Percentiles rank a stretch among this genome's conserved stretches.
phyloP scores from a whole-genome alignment of 805 yeast genomes.

The Lipomyces mesembrius region DNA sequence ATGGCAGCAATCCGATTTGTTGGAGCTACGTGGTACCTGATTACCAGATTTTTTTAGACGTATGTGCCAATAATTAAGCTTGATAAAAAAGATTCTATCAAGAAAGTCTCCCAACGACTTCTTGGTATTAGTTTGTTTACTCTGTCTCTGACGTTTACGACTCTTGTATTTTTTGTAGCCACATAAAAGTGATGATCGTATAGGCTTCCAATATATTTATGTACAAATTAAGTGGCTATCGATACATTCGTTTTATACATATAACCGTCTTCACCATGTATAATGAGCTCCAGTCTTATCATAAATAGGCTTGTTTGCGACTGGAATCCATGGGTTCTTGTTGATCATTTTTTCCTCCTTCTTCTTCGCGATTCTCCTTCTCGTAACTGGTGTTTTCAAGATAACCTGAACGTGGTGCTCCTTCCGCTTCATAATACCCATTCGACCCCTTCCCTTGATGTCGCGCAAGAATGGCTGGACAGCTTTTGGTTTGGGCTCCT shows the following conservation, averaged over 20 bases:
- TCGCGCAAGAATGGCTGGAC: slow-evolving; percentile 70
- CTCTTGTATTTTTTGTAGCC: background rate
- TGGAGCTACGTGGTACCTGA: slow-evolving; percentile 70
- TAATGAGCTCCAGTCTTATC: slow-evolving; percentile 44
- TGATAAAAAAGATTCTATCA: too few species aligned
- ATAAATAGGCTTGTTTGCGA: slow-evolving; percentile 49
- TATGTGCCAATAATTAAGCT: background rate
- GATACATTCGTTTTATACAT: background rate
- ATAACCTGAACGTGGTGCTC: slow-evolving; percentile 81
- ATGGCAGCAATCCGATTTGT: slow-evolving; percentile 81
- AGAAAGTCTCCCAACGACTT: background rate
- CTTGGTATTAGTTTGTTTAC: slow-evolving; percentile 1
- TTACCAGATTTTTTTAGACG: slow-evolving; percentile 43
- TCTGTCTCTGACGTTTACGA: background rate
- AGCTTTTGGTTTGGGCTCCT: slow-evolving; percentile 61
- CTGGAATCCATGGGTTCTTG: slow-evolving; percentile 57
- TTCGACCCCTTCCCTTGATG: slow-evolving; percentile 87
- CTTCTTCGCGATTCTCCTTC: slow-evolving; percentile 64
- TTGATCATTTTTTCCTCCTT: slow-evolving; percentile 53
- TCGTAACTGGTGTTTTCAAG: slow-evolving; percentile 69
- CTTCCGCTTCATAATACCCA: slow-evolving; percentile 75
- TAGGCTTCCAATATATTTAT: background rate
- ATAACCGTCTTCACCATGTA: slow-evolving; percentile 44
- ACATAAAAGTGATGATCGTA: background rate
- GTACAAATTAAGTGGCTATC: background rate